Conservation (phyloP, 1,139 yeast genomes). For the Candida tropicalis region DNA sequence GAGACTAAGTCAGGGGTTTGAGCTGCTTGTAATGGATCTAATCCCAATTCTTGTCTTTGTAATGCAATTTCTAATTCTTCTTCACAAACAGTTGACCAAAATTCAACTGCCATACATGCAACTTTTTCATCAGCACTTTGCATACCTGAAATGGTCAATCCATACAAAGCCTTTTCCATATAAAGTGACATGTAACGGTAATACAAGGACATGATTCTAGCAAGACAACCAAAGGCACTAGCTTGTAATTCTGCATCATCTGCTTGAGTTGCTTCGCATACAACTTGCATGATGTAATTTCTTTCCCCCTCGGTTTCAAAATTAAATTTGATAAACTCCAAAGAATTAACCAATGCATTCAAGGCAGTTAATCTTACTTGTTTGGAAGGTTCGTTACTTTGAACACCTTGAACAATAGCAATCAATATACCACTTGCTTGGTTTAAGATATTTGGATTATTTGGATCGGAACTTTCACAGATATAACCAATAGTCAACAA, state of each 20-base stretch:
- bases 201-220: slow-evolving; percentile 88
- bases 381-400: slow-evolving; percentile 71
- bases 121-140: slow-evolving; percentile 82
- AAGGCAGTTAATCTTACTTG: slow-evolving; percentile 87
- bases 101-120: slow-evolving; percentile 97
- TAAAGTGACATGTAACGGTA: slow-evolving; percentile 88
- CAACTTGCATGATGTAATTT: slow-evolving; percentile 97
- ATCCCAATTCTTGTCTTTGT: slow-evolving; percentile 61
- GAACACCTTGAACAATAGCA: slow-evolving; percentile 97
- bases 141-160: slow-evolving; percentile 91
- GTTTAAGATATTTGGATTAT: slow-evolving; percentile 72
- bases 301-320: slow-evolving; percentile 94
- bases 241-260: slow-evolving; percentile 82
- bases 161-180: slow-evolving; percentile 96
- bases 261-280: slow-evolving; percentile 97
- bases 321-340: slow-evolving; percentile 85
- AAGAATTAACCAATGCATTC: slow-evolving; percentile 86
- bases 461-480: slow-evolving; percentile 92
- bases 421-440: slow-evolving; percentile 92
- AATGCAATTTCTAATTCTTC: slow-evolving; percentile 84
- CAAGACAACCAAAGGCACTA: slow-evolving; percentile 94
- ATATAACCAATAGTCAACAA: slow-evolving; percentile 90
- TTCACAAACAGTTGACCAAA: slow-evolving; percentile 97
- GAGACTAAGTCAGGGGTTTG: slow-evolving; percentile 39
- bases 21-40: slow-evolving; percentile 22